Evolutionary conservation across 768 basidiomycete species (phyloP), one percentile per base, ranked within the genome.

Genomic region (Tylopilus vinaceipallidus): DNA sequence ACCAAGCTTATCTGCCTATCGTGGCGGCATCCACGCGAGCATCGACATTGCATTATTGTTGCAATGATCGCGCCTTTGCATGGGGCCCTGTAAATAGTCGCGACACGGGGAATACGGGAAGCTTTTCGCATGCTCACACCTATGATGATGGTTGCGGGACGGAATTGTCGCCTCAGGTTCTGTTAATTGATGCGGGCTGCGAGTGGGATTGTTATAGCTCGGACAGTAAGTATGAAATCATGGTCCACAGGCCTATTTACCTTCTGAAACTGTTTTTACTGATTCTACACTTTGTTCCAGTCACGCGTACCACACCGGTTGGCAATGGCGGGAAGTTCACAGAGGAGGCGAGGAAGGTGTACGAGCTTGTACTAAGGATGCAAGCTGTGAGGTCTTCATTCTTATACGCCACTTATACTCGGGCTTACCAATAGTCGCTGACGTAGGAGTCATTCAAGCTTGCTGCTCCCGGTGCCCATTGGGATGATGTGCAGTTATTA

Each of bases 181-280:
- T 95, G 5, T 79, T 95, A 27, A 94, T 95, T 54, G 95, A 98
- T 59, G 95, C 95, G 1, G 94, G 95, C 0, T 95, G 94, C 61
- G 95, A 98, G 71, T 95, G 83, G 84, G 63, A 73, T 16, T 77
- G 77, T 58, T 85, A 88, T 55, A 83, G 81, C 3, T 72, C 80
- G 0, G 86, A 88, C 64, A 80, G 86, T 70, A 68, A 73, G 66
- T 65, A 13, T 23, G 23, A 12, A n/a, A n/a, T n/a, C n/a, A n/a
- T 42, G 8, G 9, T 32, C 10, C 9, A 19, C 14, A n/a, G n/a
- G n/a, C 7, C 4, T 8, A 4, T 6, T 33, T 29, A 6, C 23
- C 39, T 20, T 29, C 6, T 29, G 29, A 24, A 19, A 22, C 38
- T 7, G 14, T 27, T 7, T 4, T 17, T 6, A 9, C 17, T 45